A percentile compares a stretch with the other conserved stretches of the same genome.
phyloP scores from a whole-genome alignment of 139 green algal genomes.

The Parachlorella kessleri region DNA sequence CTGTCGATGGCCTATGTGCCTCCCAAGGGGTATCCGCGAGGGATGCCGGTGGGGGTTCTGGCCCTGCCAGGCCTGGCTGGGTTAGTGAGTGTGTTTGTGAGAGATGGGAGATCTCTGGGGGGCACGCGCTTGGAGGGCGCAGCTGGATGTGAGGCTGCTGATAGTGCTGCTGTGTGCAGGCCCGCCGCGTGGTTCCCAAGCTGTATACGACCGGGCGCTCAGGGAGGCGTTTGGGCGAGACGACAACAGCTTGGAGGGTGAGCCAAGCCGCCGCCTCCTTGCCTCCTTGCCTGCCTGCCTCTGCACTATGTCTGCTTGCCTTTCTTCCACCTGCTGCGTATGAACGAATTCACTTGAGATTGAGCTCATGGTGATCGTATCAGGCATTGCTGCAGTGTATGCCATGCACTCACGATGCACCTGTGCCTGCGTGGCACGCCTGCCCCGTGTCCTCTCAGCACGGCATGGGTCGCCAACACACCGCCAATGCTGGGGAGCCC shows the following conservation, averaged over 20 bases:
- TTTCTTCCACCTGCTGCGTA: not conserved
- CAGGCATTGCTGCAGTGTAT: too few species aligned
- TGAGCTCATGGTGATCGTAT: too few species aligned
- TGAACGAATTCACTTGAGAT: too few species aligned
- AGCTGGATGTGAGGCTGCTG: not conserved
- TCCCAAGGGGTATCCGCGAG: too few species aligned
- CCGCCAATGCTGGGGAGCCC: too few species aligned
- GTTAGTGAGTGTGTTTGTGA: not conserved
- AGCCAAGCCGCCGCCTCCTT: not conserved
- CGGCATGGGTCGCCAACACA: too few species aligned
- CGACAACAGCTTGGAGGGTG: not conserved
- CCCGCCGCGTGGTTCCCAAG: conserved; percentile 11
- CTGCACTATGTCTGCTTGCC: not conserved
- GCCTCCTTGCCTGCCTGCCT: not conserved
- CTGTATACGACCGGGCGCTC: conserved; percentile 19
- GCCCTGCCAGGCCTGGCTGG: not conserved
- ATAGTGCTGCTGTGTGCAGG: conserved; percentile 1
- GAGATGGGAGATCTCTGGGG: not conserved
- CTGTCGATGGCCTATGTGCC: too few species aligned
- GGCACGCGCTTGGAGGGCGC: not conserved
- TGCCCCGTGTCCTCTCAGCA: too few species aligned
- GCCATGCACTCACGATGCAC: too few species aligned
- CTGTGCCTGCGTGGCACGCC: too few species aligned
- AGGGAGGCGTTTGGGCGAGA: conserved; percentile 12
- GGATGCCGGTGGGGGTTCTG: not conserved